Evolutionary conservation across 352 stramenopile species (phyloP), one percentile per base, ranked within the genome.

Genomic region (Phytophthora sansomeana): DNA sequence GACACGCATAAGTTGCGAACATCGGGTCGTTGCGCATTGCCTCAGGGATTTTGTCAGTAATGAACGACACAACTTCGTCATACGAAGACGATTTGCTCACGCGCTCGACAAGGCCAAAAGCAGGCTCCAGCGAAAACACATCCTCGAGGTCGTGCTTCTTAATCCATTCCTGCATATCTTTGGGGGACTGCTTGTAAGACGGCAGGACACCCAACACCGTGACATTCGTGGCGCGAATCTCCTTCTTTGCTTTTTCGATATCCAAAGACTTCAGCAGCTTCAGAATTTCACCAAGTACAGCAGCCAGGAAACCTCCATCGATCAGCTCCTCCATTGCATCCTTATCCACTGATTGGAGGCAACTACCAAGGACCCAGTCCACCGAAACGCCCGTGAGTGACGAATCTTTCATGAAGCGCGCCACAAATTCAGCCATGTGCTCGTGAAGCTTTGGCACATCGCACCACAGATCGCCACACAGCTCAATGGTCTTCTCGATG

Each of bases 371-470:
- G 28, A 95, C 28, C 85, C 85, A 95, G 47, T 94, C 80, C 50
- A 93, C 56, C 13, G 82, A 85, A 48, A 94, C 69, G 6, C 78
- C 77, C 6, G 73, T 92, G n/a, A 73, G 51, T 24, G 75, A 57
- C 9, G 84, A 89, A 44, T 89, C 53, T 55, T 81, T 80, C 48
- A 91, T 84, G 56, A 94, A 93, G 11, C 81, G 80, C n/a, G 79
- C 70, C n/a, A 89, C 56, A 46, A 95, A 80, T 39, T 80, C 59
- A n/a, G 81, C 80, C 28, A 93, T 69, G 63, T 94, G 79, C 39
- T 93, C 82, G 54, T 90, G 81, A 5, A 92, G 74, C 75, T 92
- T 95, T 2, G 87, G 87, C 11, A 95, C 87, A 54, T 95, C 87
- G 49, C 85, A 95, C 82, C 78, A 90, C 19, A 94, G 49, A 58